phyloP scores from a whole-genome alignment of 1,284 basidiomycete species.

The Flammula alnicola region DNA sequence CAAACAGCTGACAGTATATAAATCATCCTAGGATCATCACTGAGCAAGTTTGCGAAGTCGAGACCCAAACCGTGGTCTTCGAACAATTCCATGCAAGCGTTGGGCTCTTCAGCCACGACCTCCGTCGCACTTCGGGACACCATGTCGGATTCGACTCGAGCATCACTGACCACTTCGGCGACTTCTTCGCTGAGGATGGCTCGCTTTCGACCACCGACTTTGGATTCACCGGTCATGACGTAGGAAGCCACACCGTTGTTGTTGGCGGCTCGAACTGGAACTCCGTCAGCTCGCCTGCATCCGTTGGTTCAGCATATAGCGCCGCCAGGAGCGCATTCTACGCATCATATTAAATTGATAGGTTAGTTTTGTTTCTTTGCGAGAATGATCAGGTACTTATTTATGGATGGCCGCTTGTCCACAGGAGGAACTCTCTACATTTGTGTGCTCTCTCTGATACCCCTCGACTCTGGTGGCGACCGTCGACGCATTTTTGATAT shows the following conservation, averaged over 20 bases:
- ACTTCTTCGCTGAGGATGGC: constrained; percentile 35
- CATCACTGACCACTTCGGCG: constrained; percentile 34
- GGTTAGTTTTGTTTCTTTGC: neutral
- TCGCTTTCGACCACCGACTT: constrained; percentile 37
- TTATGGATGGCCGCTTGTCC: no score
- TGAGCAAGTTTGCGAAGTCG: constrained; percentile 43
- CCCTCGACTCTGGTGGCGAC: no score
- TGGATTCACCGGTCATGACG: constrained; percentile 39
- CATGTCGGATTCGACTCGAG: constrained; percentile 39
- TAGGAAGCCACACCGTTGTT: constrained; percentile 36
- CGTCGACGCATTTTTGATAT: no score
- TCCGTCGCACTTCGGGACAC: constrained; percentile 36
- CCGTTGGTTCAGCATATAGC: constrained; percentile 36
- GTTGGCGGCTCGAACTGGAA: constrained; percentile 43
- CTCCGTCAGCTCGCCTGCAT: constrained; percentile 31
- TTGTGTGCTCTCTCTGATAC: no score
- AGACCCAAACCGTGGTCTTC: constrained; percentile 41
- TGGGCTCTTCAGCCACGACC: constrained; percentile 37
- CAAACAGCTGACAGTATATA: neutral
- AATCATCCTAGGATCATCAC: constrained; percentile 38
- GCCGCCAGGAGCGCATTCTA: constrained; percentile 25
- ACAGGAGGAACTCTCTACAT: no score
- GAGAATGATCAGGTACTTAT: neutral
- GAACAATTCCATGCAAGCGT: constrained; percentile 39
- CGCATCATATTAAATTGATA: constrained; percentile 10